These are phyloP conservation scores for Corchorus olitorius DNA, from an alignment of 345 rosid genomes.

Conservation along the genomic window DNA sequence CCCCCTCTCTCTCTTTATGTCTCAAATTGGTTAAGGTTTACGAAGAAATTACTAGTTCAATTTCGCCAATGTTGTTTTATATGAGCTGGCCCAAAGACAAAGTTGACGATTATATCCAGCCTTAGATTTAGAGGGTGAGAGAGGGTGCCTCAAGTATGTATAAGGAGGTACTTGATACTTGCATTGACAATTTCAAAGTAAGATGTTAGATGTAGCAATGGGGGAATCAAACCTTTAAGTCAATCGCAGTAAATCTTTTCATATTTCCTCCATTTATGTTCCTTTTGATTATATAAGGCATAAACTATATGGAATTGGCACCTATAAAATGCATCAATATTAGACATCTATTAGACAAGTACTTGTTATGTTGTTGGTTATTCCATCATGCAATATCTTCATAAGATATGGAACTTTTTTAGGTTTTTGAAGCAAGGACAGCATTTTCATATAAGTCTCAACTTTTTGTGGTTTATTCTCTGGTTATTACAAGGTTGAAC, in stretches of 20 bases:
- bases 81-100: background rate
- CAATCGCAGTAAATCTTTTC: no score
- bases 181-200: no score
- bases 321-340: background rate
- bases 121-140: background rate
- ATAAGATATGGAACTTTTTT: background rate
- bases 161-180: background rate
- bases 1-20: background rate
- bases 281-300: background rate
- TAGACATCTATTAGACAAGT: background rate
- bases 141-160: background rate
- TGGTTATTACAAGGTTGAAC: background rate
- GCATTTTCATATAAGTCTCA: background rate
- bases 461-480: background rate
- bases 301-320: background rate
- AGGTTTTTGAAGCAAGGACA: slow-evolving; percentile 1
- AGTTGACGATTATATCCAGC: background rate
- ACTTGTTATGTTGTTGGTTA: background rate
- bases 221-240: background rate
- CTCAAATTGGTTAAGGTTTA: background rate
- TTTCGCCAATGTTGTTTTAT: background rate
- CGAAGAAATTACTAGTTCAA: background rate
- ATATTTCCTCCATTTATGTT: background rate
- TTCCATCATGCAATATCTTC: background rate
- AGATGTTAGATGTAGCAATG: no score